These are phyloP conservation scores for Solanum appendiculatum DNA, from an alignment of 257 asterid genomes.

Conservation along the genomic window DNA sequence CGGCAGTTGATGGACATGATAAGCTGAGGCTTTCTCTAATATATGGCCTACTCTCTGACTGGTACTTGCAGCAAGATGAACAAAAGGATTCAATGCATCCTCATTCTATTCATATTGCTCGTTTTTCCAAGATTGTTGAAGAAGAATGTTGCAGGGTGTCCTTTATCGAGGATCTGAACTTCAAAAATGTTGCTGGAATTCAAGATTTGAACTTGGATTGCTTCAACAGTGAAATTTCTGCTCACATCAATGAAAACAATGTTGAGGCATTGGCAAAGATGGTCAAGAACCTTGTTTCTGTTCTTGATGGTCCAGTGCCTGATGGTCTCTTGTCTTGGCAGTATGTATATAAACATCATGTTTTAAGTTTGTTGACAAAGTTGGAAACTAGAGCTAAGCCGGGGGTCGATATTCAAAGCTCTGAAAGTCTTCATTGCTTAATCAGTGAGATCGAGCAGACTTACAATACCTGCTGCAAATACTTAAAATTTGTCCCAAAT, in stretches of 20 bases:
- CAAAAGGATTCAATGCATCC: constrained; percentile 18
- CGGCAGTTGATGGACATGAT: constrained; percentile 72
- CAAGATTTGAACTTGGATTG: constrained; percentile 56
- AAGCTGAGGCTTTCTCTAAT: constrained; percentile 73
- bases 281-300: constrained; percentile 62
- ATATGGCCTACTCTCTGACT: constrained; percentile 69
- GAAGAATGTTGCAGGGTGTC: constrained; percentile 76
- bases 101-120: constrained; percentile 29
- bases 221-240: constrained; percentile 59
- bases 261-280: constrained; percentile 72
- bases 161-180: constrained; percentile 52
- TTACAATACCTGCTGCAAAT: constrained; percentile 38
- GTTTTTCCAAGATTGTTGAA: constrained; percentile 43
- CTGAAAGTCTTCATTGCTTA: constrained; percentile 43
- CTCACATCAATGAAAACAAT: constrained; percentile 57
- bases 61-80: constrained; percentile 52
- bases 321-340: constrained; percentile 55
- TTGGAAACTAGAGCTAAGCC: constrained; percentile 48
- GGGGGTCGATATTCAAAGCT: constrained; percentile 29
- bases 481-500: constrained; percentile 42
- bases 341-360: constrained; percentile 45
- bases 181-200: constrained; percentile 73
- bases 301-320: constrained; percentile 40
- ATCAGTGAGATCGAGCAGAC: constrained; percentile 52
- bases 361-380: constrained; percentile 43